Evolutionary conservation across 192 early-diverging fungal species (phyloP), one percentile per base, ranked within the genome.

Genomic region (Cetraspora pellucida): DNA sequence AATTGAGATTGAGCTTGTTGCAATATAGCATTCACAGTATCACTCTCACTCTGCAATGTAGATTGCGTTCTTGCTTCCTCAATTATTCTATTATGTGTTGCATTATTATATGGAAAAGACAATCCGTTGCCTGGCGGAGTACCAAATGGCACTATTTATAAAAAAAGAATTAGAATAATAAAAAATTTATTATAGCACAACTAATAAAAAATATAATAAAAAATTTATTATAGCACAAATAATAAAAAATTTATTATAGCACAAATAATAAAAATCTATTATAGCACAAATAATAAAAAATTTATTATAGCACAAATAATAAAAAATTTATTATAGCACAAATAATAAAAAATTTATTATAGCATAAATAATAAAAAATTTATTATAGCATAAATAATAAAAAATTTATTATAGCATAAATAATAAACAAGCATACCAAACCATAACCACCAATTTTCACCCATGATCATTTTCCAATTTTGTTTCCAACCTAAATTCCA

Each of bases 401-500:
- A 52, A 3, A n/a, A n/a, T n/a, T n/a, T n/a, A n/a, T n/a, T 19
- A 52, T 14, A 54, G n/a, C n/a, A n/a, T n/a, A 54, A 4, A 0
- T 54, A 54, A 54, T 19, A 54, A 54, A 0, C 14, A 54, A 19
- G 10, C 50, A 19, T n/a, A 54, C 50, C 50, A 79, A 85, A 87
- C 84, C 86, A 87, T 9, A 84, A 77, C 79, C 82, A 81, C 79
- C 80, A 80, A 21, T 81, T 79, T 2, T 45, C 31, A 19, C 84
- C 86, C 86, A 87, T 87, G 50, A 85, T 80, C n/a, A 79, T 77
- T 60, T 78, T 82, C 84, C 84, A 87, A 57, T 85, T 87, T 21
- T 74, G 63, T 28, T 66, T 67, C 71, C 75, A 80, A n/a, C 83
- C 83, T 23, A 84, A 77, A 63, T 85, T 74, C 75, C 81, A 87